A percentile compares a stretch with the other conserved stretches of the same genome.
phyloP scores from a whole-genome alignment of 345 rosid species.

The Gossypium longicalyx region DNA sequence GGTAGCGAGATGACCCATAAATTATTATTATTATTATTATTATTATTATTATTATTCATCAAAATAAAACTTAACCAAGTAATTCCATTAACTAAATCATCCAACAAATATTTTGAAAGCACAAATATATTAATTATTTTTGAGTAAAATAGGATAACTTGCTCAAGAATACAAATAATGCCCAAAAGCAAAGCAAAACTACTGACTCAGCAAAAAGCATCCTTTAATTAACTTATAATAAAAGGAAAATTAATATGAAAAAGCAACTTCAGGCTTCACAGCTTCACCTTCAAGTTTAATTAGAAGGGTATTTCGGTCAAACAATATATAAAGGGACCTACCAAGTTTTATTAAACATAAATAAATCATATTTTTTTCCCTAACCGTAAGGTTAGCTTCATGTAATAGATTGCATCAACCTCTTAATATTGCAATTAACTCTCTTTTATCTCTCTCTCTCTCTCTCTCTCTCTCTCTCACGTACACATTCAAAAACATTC shows the following conservation, averaged over 20 bases:
- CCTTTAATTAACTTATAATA: not conserved
- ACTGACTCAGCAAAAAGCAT: not conserved
- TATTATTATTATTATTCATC: no score
- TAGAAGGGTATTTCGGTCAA: not conserved
- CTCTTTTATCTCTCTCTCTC: not conserved
- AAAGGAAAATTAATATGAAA: not conserved
- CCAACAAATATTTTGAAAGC: no score
- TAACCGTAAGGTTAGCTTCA: not conserved
- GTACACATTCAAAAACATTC: not conserved
- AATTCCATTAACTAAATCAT: no score
- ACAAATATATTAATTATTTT: not conserved
- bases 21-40: no score
- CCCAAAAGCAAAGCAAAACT: not conserved
- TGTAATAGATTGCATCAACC: not conserved
- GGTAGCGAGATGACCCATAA: no score
- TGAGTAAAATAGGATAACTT: not conserved
- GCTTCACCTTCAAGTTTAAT: not conserved
- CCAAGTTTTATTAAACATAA: not conserved
- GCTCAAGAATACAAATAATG: not conserved
- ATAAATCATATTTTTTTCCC: not conserved
- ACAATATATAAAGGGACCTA: slow-evolving; percentile 1
- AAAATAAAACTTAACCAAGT: no score
- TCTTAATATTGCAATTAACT: not conserved
- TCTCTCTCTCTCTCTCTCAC: not conserved
- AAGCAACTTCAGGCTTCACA: not conserved